Conservation (phyloP, 1,284 basidiomycete genomes). For the Amylostereum areolatum region DNA sequence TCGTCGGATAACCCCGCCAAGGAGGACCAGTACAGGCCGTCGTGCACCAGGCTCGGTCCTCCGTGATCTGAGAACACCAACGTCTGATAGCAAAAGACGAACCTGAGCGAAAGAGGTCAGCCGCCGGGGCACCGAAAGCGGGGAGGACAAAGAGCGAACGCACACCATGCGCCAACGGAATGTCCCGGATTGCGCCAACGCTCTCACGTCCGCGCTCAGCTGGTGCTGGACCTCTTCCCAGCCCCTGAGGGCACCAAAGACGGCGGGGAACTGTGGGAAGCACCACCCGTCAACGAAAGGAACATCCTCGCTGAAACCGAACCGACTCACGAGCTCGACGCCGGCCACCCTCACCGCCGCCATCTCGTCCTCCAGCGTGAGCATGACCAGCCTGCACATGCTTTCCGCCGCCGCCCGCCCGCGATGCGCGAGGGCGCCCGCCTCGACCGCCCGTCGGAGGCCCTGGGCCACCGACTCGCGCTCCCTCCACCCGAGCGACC, state of each 20-base stretch:
- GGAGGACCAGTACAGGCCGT: constrained; percentile 54
- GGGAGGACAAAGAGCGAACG: constrained; percentile 22
- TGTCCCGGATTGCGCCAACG: constrained; percentile 46
- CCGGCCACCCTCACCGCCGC: constrained; percentile 82
- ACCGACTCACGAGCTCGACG: constrained; percentile 41
- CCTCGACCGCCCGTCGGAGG: constrained; percentile 1
- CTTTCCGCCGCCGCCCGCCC: constrained; percentile 20
- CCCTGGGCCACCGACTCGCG: constrained; percentile 3
- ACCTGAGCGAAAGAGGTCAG: constrained; percentile 22
- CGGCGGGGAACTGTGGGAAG: constrained; percentile 41
- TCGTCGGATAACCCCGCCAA: constrained; percentile 62
- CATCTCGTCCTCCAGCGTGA: constrained; percentile 73
- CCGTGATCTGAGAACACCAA: constrained; percentile 34
- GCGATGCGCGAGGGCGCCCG: constrained; percentile 22
- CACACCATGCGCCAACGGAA: constrained; percentile 76
- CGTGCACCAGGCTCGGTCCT: constrained; percentile 37
- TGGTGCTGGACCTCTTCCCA: constrained; percentile 30
- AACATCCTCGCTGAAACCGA: constrained; percentile 34
- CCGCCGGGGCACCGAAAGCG: not conserved
- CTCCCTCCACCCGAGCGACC: constrained; percentile 20
- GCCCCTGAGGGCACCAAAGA: constrained; percentile 44
- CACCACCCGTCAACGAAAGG: constrained; percentile 16
- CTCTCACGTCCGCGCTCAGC: constrained; percentile 46
- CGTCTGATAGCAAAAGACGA: constrained; percentile 67
- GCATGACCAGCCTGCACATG: constrained; percentile 46